phyloP scores from a whole-genome alignment of 805 yeast genomes.

The Cyberlindnera suaveolens region DNA sequence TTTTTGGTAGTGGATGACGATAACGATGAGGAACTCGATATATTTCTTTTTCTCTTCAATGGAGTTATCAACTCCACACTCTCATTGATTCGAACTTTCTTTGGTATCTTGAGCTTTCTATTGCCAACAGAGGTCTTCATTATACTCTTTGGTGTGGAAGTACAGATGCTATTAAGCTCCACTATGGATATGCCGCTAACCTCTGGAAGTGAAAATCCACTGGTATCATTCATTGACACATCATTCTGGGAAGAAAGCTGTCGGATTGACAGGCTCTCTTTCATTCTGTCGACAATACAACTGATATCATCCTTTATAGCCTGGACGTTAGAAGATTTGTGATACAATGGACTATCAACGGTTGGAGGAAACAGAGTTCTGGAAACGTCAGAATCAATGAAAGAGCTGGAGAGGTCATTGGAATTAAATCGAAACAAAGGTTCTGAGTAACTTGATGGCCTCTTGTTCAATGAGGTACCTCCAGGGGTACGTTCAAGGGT shows the following conservation, averaged over 20 bases:
- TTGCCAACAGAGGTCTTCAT: constrained; percentile 1
- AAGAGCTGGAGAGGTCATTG: constrained; percentile 3
- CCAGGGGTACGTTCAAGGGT: constrained; percentile 2
- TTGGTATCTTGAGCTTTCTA: background rate
- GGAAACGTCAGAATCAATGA: background rate
- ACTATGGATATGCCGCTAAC: constrained; percentile 5
- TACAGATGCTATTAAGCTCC: constrained; percentile 1
- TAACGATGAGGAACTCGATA: background rate
- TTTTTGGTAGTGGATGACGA: background rate
- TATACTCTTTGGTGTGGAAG: constrained; percentile 7
- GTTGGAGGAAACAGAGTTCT: background rate
- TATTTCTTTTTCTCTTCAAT: background rate
- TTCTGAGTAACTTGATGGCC: constrained; percentile 14
- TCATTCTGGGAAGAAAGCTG: no score
- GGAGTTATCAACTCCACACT: constrained; percentile 6
- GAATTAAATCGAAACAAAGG: constrained; percentile 17
- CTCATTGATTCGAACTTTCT: constrained; percentile 17
- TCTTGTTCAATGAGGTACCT: constrained; percentile 1
- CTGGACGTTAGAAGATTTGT: constrained; percentile 1
- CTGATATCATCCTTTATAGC: constrained; percentile 17
- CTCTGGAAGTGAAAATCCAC: constrained; percentile 4
- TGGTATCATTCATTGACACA: background rate
- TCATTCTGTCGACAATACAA: constrained; percentile 8
- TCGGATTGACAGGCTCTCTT: constrained; percentile 2
- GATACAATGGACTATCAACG: constrained; percentile 5